Conservation (phyloP, 768 basidiomycete species). For the Lactarius deliciosus region DNA sequence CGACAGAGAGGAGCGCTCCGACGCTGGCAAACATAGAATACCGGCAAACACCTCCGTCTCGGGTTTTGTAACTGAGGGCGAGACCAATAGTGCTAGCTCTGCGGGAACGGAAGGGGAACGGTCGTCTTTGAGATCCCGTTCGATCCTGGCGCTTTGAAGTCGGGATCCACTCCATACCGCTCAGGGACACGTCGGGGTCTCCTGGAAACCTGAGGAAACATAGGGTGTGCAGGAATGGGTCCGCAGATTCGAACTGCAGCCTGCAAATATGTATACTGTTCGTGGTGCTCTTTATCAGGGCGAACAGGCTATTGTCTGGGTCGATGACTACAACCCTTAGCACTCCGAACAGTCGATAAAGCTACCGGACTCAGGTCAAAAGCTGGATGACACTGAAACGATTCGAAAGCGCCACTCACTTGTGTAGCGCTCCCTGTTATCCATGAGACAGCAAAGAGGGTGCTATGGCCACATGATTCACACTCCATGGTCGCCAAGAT, state of each 20-base stretch:
- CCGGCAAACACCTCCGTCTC: not conserved
- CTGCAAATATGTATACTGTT: not conserved
- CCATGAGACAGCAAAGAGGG: constrained; percentile 19
- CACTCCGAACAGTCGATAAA: not conserved
- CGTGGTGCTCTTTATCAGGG: constrained; percentile 7
- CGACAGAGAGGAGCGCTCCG: not conserved
- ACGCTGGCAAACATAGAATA: constrained; percentile 14
- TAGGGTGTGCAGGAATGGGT: constrained; percentile 1
- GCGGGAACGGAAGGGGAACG: constrained; percentile 19
- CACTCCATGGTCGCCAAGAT: constrained; percentile 1
- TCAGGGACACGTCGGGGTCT: not conserved
- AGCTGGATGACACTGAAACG: not conserved
- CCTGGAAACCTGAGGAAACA: constrained; percentile 15
- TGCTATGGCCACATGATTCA: too few relatives aligned
- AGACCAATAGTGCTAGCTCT: constrained; percentile 16
- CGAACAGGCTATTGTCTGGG: constrained; percentile 4
- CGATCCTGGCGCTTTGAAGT: not conserved
- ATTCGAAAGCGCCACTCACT: not conserved
- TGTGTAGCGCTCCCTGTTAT: not conserved
- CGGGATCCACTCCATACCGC: constrained; percentile 13
- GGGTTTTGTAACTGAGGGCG: not conserved
- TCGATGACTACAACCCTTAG: constrained; percentile 15
- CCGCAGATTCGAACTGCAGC: not conserved
- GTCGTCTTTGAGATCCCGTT: not conserved
- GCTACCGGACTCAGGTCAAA: not conserved